Evolutionary conservation across 2,329 filamentous ascomycete genomes (phyloP), one percentile per base, ranked within the genome.

Genomic region (Graphilbum sp.): DNA sequence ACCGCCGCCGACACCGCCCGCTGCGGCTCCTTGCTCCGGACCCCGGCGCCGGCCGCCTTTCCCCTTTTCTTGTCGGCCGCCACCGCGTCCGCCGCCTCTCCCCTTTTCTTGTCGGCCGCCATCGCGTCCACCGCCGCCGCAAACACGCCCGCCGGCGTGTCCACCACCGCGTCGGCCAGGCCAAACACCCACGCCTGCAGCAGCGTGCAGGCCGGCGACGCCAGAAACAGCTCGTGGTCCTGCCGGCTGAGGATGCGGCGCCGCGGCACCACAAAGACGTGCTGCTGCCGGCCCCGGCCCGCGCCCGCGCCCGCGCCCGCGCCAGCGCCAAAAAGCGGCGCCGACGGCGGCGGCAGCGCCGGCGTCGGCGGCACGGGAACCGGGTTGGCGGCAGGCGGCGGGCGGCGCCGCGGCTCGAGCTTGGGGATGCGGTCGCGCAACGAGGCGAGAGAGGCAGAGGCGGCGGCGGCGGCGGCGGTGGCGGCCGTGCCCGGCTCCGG

Each of bases 141-240:
- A 37, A 40, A 47, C 11, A 47, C 44, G 15, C 41, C 40, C 5
- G 42, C 35, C 12, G 45, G 73, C 21, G 66, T 72, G 51, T 82
- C 76, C 36, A 74, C 63, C 33, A 94, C 82, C 4, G 81, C 75
- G 50, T 95, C 87, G 33, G 86, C 78, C 18, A 98, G 72, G 10
- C 73, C 72, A 57, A 94, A 95, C 44, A 95, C 68, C 60, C 94
- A 98, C 17, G 82, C 75, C 41, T 82, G 63, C 32, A 98, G 69
- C 31, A 96, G 69, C 8, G 65, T 66, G 55, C 83, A 80, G 7
- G 87, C 79, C 0, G 78, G 66, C 0, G 87, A 95, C 1, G 71
- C 61, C 16, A 86, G 67, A 50, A 96, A 98, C 4, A 85, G 60
- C 16, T 82, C 68, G 53, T 93, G 87, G 48, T 98, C 90, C 35